Conservation (phyloP, 768 basidiomycete genomes). For the Galerina marginata region DNA sequence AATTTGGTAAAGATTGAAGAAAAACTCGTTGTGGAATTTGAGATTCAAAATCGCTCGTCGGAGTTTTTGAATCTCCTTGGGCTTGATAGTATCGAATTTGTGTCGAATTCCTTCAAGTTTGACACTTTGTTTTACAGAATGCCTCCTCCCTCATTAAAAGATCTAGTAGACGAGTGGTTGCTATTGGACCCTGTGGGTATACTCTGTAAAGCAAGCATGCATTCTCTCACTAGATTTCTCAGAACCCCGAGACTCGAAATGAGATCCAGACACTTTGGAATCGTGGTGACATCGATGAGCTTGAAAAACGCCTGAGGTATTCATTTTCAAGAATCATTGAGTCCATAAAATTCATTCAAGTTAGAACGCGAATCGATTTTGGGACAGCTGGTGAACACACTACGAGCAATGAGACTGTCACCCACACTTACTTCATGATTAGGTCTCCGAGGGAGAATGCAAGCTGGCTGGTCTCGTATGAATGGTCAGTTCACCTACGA, state of each 20-base stretch:
- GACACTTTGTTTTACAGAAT: not conserved
- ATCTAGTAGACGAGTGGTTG: conserved; percentile 45
- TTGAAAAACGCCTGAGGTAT: conserved; percentile 64
- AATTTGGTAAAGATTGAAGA: no score
- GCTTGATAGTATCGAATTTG: no score
- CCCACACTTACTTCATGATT: not conserved
- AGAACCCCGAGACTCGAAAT: conserved; percentile 56
- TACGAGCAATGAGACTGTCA: not conserved
- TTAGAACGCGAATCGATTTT: conserved; percentile 78
- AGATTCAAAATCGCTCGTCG: no score
- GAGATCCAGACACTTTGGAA: conserved; percentile 56
- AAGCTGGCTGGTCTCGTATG: conserved; percentile 91
- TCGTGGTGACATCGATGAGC: conserved; percentile 46
- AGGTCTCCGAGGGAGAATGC: conserved; percentile 85
- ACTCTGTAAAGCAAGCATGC: not conserved
- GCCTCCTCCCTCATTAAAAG: conserved; percentile 18
- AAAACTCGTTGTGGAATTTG: no score
- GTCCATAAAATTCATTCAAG: not conserved
- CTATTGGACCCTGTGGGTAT: conserved; percentile 38
- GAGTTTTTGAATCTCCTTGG: not conserved
- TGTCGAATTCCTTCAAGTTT: not conserved
- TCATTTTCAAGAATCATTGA: not conserved
- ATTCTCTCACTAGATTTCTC: not conserved
- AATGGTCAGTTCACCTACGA: conserved; percentile 52
- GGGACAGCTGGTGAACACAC: conserved; percentile 77